Conservation (phyloP, 768 basidiomycete species). For the Amyloporia xantha region DNA sequence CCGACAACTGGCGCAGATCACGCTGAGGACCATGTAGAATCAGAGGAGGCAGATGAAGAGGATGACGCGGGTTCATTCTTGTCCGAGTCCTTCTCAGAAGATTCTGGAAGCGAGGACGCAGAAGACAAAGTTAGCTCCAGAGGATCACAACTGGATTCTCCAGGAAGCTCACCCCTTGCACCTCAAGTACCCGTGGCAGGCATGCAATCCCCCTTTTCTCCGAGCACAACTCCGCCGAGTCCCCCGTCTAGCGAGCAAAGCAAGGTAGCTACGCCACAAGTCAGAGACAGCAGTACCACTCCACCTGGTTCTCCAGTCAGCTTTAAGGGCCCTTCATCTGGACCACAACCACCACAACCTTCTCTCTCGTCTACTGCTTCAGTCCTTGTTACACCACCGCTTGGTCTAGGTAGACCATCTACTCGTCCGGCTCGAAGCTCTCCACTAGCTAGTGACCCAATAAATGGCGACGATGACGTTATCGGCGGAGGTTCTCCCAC, state of each 20-base stretch:
- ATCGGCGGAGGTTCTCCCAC: too few species aligned
- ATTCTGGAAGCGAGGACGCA: slow-evolving; percentile 16
- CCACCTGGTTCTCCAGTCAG: slow-evolving; percentile 56
- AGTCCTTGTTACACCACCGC: slow-evolving; percentile 24
- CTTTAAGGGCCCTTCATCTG: slow-evolving; percentile 21
- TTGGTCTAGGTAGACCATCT: slow-evolving; percentile 51
- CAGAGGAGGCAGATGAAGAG: not conserved
- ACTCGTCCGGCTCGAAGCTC: slow-evolving; percentile 71
- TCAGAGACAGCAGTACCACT: slow-evolving; percentile 45
- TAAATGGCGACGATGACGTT: slow-evolving; percentile 40
- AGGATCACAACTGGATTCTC: too few species aligned
- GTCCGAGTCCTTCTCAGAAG: not conserved
- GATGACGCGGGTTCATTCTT: slow-evolving; percentile 2
- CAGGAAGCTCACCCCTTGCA: too few species aligned
- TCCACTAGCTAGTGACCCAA: slow-evolving; percentile 52
- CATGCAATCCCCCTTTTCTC: slow-evolving; percentile 30
- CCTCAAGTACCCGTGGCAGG: too few species aligned
- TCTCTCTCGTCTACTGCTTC: slow-evolving; percentile 27
- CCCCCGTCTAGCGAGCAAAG: not conserved
- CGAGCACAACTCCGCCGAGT: slow-evolving; percentile 18
- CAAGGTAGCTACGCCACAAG: not conserved
- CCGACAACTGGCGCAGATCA: not conserved
- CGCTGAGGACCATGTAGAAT: not conserved
- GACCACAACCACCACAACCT: slow-evolving; percentile 25
- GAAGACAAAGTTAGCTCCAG: slow-evolving; percentile 27